A percentile compares a stretch with the other conserved stretches of the same genome.
These are phyloP conservation scores for Cadophora sp. DNA, from an alignment of 2,329 filamentous ascomycete genomes.

Conservation along the genomic window DNA sequence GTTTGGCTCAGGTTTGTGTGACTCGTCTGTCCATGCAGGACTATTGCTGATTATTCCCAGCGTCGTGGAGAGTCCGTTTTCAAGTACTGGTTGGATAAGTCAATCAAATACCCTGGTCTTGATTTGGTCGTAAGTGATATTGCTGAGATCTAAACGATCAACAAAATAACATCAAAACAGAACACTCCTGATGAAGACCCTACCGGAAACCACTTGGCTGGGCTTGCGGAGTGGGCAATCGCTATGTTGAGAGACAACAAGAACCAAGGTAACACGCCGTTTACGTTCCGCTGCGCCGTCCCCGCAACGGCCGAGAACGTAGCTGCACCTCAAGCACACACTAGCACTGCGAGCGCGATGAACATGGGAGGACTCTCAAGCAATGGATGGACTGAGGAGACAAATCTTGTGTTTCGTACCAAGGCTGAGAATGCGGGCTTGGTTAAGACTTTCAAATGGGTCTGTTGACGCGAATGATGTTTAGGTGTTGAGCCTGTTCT, in stretches of 20 bases:
- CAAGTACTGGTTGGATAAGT: constrained; percentile 7
- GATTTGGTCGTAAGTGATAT: not conserved
- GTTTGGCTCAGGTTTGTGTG: not conserved
- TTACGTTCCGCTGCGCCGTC: not conserved
- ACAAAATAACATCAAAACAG: not conserved
- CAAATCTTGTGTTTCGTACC: not conserved
- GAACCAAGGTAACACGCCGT: not conserved
- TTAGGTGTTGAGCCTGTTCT: not conserved
- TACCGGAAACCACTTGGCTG: not conserved
- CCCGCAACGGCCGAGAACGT: not conserved
- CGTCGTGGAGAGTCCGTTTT: not conserved
- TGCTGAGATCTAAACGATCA: not conserved
- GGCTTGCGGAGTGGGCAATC: not conserved
- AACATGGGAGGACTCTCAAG: not conserved
- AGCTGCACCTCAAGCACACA: not conserved
- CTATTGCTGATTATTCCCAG: not conserved
- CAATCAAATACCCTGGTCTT: constrained; percentile 9
- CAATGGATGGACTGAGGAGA: not conserved
- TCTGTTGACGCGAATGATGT: not conserved
- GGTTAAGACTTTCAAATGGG: not conserved
- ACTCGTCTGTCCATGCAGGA: not conserved
- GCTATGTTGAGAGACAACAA: constrained; percentile 6
- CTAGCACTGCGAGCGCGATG: too few relatives aligned
- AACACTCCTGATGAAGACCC: not conserved
- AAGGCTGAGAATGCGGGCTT: not conserved